Evolutionary conservation across 1,284 basidiomycete genomes (phyloP).

Genomic region (Gymnopus androsaceus): DNA sequence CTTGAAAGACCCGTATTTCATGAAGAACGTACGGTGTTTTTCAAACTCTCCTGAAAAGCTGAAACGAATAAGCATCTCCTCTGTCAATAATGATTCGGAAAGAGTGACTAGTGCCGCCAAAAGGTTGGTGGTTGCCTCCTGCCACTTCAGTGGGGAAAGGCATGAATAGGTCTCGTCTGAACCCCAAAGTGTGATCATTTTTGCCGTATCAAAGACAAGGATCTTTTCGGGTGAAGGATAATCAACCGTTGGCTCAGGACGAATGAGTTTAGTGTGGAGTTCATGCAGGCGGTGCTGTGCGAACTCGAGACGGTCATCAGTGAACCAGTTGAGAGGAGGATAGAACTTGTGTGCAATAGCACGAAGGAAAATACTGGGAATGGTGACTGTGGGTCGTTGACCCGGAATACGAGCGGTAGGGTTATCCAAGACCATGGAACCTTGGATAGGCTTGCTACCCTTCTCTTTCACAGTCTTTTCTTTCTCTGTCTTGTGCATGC

Average conservation of each 20-base stretch:
- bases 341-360: constrained; percentile 1
- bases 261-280: constrained; percentile 3
- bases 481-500: no score
- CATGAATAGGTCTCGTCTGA: not conserved
- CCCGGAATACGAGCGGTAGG: not conserved
- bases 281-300: constrained; percentile 1
- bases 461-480: no score
- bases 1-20: not conserved
- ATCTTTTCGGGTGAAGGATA: not conserved
- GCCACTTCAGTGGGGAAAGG: constrained; percentile 2
- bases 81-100: not conserved
- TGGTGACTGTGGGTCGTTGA: not conserved
- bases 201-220: constrained; percentile 5
- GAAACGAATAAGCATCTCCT: not conserved
- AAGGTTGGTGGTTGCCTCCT: not conserved
- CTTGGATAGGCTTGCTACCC: not conserved
- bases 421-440: not conserved
- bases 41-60: not conserved
- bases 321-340: constrained; percentile 1
- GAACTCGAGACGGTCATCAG: not conserved
- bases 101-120: not conserved
- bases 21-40: not conserved
- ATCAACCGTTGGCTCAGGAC: not conserved
- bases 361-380: constrained; percentile 2
- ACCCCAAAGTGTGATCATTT: constrained; percentile 7